These are phyloP conservation scores for Solanum hybrid DNA, from an alignment of 305 asterid species.

Conservation along the genomic window DNA sequence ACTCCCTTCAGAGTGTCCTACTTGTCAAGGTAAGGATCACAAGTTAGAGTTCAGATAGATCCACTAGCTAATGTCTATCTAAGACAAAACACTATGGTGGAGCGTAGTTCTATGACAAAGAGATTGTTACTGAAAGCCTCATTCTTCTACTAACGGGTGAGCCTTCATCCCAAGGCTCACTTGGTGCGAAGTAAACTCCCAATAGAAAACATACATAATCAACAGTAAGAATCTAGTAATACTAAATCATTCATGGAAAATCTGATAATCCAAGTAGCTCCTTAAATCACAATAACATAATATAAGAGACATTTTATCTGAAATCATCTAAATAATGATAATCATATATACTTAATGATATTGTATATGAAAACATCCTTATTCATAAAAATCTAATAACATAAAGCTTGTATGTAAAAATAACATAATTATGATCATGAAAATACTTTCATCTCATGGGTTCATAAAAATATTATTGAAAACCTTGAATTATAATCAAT, in stretches of 20 bases:
- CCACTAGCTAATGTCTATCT: background rate
- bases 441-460: background rate
- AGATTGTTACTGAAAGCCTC: background rate
- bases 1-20: background rate
- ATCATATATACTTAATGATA: background rate
- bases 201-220: background rate
- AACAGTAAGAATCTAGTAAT: too few species aligned
- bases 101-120: background rate
- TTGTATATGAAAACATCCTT: background rate
- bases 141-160: background rate
- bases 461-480: too few species aligned
- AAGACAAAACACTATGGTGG: background rate
- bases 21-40: background rate
- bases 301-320: background rate
- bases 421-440: background rate
- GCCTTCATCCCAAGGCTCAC: background rate
- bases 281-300: background rate
- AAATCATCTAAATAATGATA: background rate
- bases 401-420: background rate
- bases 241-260: background rate
- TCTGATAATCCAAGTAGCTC: background rate
- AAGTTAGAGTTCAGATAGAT: too few species aligned
- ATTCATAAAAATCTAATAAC: too few species aligned
- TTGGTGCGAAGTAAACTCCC: background rate
- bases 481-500: background rate